Evolutionary conservation across 2,329 filamentous ascomycete genomes (phyloP).

Genomic region (Microsporum canis): DNA sequence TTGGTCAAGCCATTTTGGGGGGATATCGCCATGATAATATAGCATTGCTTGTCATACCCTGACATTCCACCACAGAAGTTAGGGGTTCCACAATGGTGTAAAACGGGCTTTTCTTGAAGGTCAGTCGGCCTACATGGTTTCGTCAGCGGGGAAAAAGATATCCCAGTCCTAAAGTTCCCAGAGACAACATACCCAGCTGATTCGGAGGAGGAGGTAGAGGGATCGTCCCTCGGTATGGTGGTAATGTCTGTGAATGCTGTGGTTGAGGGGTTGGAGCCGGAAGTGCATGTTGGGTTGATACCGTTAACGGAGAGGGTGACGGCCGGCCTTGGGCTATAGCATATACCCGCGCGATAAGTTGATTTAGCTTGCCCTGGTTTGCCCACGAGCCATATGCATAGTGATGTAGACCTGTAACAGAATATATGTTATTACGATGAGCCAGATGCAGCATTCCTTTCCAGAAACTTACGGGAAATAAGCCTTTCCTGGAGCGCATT

Average conservation of each 20-base stretch:
- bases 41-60: conserved; percentile 46
- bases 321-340: neutral
- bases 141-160: neutral
- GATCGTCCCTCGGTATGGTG: neutral
- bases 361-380: neutral
- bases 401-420: neutral
- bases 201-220: neutral
- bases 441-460: neutral
- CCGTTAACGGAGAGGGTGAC: neutral
- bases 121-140: conserved; percentile 30
- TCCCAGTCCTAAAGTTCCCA: neutral
- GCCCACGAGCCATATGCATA: neutral
- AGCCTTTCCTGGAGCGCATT: conserved; percentile 68
- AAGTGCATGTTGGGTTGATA: neutral
- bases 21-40: neutral
- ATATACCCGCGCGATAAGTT: neutral
- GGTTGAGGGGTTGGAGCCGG: neutral
- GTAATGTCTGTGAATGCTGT: neutral
- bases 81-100: conserved; percentile 59
- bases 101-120: conserved; percentile 73
- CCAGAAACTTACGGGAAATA: conserved; percentile 54
- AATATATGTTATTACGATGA: neutral
- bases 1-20: neutral
- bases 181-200: neutral
- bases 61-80: conserved; percentile 55